Conservation (phyloP, 441 rosid species). For the Adansonia gregorii region DNA sequence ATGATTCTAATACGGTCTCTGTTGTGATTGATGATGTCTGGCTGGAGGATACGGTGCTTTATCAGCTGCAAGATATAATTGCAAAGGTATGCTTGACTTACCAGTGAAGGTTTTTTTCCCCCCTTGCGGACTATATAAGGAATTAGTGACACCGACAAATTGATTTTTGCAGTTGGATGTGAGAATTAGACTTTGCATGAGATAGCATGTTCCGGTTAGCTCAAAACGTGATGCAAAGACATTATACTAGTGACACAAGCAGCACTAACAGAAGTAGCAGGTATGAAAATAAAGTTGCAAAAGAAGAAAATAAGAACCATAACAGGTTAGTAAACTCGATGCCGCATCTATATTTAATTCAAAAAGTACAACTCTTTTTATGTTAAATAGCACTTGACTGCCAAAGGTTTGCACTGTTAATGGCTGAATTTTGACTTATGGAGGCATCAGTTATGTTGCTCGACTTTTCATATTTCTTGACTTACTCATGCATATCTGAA, state of each 20-base stretch:
- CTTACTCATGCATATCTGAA: too few species aligned
- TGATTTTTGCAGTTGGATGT: conserved; percentile 70
- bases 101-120: conserved; percentile 26
- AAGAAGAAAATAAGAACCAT: conserved; percentile 44
- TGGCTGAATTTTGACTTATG: not conserved
- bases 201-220: conserved; percentile 98
- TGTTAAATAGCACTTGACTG: conserved; percentile 9
- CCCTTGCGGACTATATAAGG: conserved; percentile 34
- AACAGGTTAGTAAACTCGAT: conserved; percentile 53
- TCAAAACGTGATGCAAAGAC: conserved; percentile 81
- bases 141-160: conserved; percentile 30
- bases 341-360: conserved; percentile 12
- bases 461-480: too few species aligned
- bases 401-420: conserved; percentile 6
- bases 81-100: conserved; percentile 60
- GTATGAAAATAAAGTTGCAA: conserved; percentile 52
- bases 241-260: conserved; percentile 56
- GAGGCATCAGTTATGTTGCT: not conserved
- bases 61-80: conserved; percentile 76
- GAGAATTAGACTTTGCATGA: conserved; percentile 76
- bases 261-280: conserved; percentile 55
- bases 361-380: not conserved
- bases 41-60: conserved; percentile 55
- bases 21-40: conserved; percentile 52
- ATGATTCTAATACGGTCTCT: conserved; percentile 54